Evolutionary conservation across 2,329 filamentous ascomycete species (phyloP), one percentile per base, ranked within the genome.

Genomic region (Aspergillus hortae): DNA sequence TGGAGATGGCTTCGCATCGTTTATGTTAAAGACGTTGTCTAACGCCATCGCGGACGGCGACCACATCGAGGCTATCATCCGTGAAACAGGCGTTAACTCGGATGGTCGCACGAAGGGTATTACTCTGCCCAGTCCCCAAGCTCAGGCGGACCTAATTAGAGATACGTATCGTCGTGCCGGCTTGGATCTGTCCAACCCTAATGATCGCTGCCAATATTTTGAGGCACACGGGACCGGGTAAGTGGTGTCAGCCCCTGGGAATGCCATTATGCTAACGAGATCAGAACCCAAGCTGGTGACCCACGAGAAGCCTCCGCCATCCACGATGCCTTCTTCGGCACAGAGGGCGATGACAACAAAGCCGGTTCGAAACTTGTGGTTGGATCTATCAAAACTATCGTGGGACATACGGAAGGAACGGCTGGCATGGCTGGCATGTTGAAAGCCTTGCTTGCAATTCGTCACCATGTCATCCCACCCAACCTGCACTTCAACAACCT

Each of bases 41-140:
- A 23, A 23, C 23, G 81, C 81, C 0, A 44, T 83, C 2, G 59
- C 43, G 0, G 71, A 77, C 54, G 69, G 68, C 1, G 74, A 78
- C 47, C 52, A 65, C 4, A 73, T 78, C 44, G 64, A 73, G 21
- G 65, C 65, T 32, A 56, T 67, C n/a, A 59, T 69, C 12, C 58
- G 63, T 4, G 60, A 50, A 14, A 61, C 61, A 2, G 57, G 54
- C 6, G 52, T 66, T 14, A 69, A 68, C 48, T 57, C 60, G 35
- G 65, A 69, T 54, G 66, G 66, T 5, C 23, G 23, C 23, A 23
- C 23, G 6, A 23, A 23, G 23, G 23, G 23, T 23, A 23, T 66
- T 3, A 63, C 66, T 9, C 52, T 67, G 36, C 66, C 66, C 1
- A 64, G 50, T 30, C 30, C 44, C 51, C 9, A 53, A 4, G 70